These are phyloP conservation scores for Rhizoctonia solani DNA, from an alignment of 1,284 basidiomycete species.

Conservation along the genomic window DNA sequence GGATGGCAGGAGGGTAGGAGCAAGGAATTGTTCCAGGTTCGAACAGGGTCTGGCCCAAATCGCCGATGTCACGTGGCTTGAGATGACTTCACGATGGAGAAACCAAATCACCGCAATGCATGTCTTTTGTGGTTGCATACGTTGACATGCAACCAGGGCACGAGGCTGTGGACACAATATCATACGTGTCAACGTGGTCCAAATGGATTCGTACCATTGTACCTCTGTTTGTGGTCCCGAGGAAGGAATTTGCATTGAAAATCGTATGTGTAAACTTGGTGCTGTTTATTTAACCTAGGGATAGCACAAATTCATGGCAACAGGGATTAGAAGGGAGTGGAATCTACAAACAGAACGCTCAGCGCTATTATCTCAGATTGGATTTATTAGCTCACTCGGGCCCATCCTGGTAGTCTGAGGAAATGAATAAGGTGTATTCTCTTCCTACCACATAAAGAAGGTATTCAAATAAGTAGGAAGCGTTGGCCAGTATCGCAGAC, in stretches of 20 bases:
- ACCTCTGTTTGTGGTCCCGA: not conserved
- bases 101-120: not conserved
- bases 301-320: not conserved
- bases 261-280: not conserved
- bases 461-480: no score
- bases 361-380: no score
- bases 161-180: no score
- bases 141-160: no score
- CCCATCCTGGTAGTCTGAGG: no score
- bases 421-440: not conserved
- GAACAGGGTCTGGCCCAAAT: conserved; percentile 26
- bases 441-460: not conserved
- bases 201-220: no score
- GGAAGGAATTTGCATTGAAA: not conserved
- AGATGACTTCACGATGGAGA: no score
- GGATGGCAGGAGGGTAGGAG: not conserved
- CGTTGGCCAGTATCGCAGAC: no score
- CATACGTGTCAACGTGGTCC: no score
- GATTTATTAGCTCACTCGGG: no score
- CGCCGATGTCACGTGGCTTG: conserved; percentile 17
- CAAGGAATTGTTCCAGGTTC: no score
- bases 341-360: no score
- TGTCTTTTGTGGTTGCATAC: not conserved
- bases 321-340: not conserved
- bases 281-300: not conserved